Percentiles rank a stretch among this genome's conserved stretches.
These are phyloP conservation scores for Naganishia liquefaciens DNA, from an alignment of 1,284 basidiomycete genomes.

Conservation along the genomic window DNA sequence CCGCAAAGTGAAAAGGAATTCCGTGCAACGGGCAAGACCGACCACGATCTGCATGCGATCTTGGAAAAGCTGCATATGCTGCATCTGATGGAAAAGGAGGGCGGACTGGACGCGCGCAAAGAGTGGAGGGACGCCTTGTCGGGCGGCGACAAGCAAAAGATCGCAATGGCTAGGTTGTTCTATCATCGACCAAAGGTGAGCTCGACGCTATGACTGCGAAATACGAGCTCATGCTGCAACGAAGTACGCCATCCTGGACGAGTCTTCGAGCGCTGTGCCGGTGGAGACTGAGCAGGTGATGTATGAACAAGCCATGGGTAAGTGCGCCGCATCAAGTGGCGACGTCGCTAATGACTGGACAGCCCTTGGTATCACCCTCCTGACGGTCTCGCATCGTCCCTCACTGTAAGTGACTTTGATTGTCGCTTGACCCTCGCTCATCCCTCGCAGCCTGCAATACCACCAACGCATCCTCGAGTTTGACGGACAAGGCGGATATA, in stretches of 20 bases:
- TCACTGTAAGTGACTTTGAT: slow-evolving; percentile 64
- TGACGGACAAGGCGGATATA: slow-evolving; percentile 61
- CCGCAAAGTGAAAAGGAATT: slow-evolving; percentile 74
- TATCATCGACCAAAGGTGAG: slow-evolving; percentile 88
- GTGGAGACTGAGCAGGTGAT: slow-evolving; percentile 89
- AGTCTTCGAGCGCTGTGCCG: slow-evolving; percentile 92
- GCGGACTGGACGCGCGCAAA: slow-evolving; percentile 83
- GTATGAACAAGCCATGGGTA: slow-evolving; percentile 86
- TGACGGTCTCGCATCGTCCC: slow-evolving; percentile 89
- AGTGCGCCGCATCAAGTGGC: slow-evolving; percentile 29
- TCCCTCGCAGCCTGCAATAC: slow-evolving; percentile 64
- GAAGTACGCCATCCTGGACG: slow-evolving; percentile 93
- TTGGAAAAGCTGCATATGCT: slow-evolving; percentile 83
- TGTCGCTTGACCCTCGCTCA: neutral
- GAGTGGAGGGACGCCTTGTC: slow-evolving; percentile 94
- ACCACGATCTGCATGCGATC: slow-evolving; percentile 72
- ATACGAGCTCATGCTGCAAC: neutral
- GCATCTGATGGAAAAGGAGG: slow-evolving; percentile 87
- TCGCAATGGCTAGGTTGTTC: slow-evolving; percentile 95
- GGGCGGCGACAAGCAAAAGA: slow-evolving; percentile 67
- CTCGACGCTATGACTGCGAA: neutral
- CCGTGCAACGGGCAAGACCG: slow-evolving; percentile 65
- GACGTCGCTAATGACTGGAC: neutral
- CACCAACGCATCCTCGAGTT: slow-evolving; percentile 90
- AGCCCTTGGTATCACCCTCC: slow-evolving; percentile 77